Percentiles rank a stretch among this genome's conserved stretches.
Evolutionary conservation across 2,329 filamentous ascomycete genomes (phyloP).

Genomic region (Cadophora sp.): DNA sequence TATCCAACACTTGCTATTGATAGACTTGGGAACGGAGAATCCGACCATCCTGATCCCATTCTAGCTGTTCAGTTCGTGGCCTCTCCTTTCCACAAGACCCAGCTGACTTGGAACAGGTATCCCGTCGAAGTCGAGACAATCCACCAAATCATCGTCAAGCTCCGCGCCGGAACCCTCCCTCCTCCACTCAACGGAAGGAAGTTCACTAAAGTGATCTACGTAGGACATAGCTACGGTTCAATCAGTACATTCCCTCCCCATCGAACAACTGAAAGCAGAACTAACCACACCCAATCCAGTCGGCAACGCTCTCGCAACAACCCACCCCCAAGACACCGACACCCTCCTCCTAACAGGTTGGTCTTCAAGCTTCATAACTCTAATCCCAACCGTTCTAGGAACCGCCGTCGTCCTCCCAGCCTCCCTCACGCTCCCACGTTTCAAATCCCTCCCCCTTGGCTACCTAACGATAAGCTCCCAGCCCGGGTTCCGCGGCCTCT

Average conservation of each 20-base stretch:
- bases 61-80: background rate
- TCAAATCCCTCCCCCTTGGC: conserved; percentile 14
- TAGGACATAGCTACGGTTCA: conserved; percentile 42
- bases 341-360: conserved; percentile 42
- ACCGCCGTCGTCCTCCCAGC: conserved; percentile 7
- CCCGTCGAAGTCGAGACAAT: conserved; percentile 40
- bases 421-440: conserved; percentile 21
- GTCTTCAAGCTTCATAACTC: conserved; percentile 21
- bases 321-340: conserved; percentile 41
- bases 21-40: conserved; percentile 39
- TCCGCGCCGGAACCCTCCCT: conserved; percentile 28
- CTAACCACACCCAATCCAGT: conserved; percentile 2
- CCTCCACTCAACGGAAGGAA: conserved; percentile 16
- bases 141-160: conserved; percentile 36
- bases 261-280: no score
- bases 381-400: conserved; percentile 5
- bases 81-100: background rate
- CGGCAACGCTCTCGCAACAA: conserved; percentile 35
- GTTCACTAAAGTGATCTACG: conserved; percentile 41
- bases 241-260: conserved; percentile 15
- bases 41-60: conserved; percentile 39
- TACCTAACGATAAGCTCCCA: conserved; percentile 29
- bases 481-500: conserved; percentile 4
- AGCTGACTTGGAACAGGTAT: conserved; percentile 29
- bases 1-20: conserved; percentile 43